A percentile compares a stretch with the other conserved stretches of the same genome.
Conservation (phyloP, 1,284 basidiomycete genomes). For the Microbotryomycetes sp. region DNA sequence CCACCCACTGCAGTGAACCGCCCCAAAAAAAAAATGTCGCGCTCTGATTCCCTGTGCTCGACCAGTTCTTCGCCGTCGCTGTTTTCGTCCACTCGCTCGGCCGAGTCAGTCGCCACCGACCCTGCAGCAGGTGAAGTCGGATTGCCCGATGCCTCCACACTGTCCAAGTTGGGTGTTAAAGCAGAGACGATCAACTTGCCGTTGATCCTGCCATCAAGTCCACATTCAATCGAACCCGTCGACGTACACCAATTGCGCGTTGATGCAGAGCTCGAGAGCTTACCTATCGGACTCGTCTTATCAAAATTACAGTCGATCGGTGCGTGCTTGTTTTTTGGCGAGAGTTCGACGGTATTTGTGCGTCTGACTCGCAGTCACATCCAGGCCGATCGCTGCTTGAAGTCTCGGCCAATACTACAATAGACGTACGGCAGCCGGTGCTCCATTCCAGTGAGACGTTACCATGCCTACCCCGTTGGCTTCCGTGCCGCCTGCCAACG, state of each 20-base stretch:
- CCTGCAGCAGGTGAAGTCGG: too few species aligned
- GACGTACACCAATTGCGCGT: slow-evolving; percentile 1
- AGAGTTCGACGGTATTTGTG: not conserved
- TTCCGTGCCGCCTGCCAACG: slow-evolving; percentile 4
- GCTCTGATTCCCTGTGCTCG: too few species aligned
- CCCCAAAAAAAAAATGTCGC: too few species aligned
- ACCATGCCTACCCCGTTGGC: slow-evolving; percentile 5
- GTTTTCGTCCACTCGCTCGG: too few species aligned
- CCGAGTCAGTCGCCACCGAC: too few species aligned
- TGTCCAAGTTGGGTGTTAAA: slow-evolving; percentile 6
- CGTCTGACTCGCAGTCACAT: not conserved
- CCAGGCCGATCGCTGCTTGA: slow-evolving; percentile 8
- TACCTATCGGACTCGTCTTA: slow-evolving; percentile 16
- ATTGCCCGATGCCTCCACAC: too few species aligned
- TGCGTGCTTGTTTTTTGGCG: not conserved
- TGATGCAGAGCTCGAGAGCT: slow-evolving; percentile 13
- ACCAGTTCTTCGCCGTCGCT: too few species aligned
- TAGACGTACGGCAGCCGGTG: too few species aligned
- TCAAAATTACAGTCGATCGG: slow-evolving; percentile 12
- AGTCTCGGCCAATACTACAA: not conserved
- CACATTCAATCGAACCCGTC: slow-evolving; percentile 1
- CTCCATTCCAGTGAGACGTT: slow-evolving; percentile 1
- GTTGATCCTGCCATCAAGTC: slow-evolving; percentile 7
- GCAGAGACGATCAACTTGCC: slow-evolving; percentile 16
- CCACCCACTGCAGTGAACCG: too few species aligned